Conservation (phyloP, 306 rosid species). For the Bauhinia variegata region DNA sequence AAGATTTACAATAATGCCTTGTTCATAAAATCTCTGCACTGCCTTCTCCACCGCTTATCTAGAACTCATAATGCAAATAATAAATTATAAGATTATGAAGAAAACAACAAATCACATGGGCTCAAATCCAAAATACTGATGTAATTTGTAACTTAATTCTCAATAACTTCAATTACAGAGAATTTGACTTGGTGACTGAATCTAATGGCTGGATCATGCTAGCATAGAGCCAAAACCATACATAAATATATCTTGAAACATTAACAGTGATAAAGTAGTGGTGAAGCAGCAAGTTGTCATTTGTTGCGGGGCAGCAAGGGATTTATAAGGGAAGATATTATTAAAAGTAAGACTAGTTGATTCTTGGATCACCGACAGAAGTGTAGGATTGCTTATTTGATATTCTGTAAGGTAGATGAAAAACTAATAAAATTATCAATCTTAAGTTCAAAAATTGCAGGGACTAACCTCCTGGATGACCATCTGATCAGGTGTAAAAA, state of each 20-base stretch:
- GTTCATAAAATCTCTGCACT: conserved; percentile 7
- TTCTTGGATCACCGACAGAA: background rate
- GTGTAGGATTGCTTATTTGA: background rate
- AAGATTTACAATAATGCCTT: conserved; percentile 14
- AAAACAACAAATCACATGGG: background rate
- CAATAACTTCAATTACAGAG: too few species aligned
- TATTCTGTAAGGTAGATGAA: background rate
- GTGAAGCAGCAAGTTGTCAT: too few species aligned
- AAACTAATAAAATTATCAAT: background rate
- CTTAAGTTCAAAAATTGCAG: conserved; percentile 20
- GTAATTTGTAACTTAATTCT: background rate
- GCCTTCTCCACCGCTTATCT: conserved; percentile 1
- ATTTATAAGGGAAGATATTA: too few species aligned
- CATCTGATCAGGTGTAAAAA: conserved; percentile 76
- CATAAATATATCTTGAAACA: too few species aligned
- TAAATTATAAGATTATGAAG: background rate
- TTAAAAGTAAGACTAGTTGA: too few species aligned
- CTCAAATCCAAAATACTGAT: background rate
- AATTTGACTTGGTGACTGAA: too few species aligned
- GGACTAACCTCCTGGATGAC: conserved; percentile 75
- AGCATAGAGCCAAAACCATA: too few species aligned
- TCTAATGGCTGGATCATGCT: too few species aligned
- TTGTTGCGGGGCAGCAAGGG: too few species aligned
- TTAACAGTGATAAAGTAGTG: too few species aligned
- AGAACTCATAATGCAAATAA: background rate